Percentiles rank a stretch among this genome's conserved stretches.
Evolutionary conservation across 2,329 filamentous ascomycete genomes (phyloP).

Genomic region (Cordyceps cateniannulata): DNA sequence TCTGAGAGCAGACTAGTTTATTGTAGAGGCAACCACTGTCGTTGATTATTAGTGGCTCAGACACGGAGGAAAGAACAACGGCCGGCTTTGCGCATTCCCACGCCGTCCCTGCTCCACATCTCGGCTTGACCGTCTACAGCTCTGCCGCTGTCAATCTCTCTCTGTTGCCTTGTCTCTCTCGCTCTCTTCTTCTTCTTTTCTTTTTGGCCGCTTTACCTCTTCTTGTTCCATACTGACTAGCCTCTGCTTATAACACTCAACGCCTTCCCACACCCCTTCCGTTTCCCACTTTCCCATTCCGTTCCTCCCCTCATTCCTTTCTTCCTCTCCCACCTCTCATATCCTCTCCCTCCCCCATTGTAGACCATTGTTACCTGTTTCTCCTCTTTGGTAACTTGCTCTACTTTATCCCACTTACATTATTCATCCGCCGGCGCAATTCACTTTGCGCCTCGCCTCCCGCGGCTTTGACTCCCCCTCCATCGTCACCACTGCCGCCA

Average conservation of each 20-base stretch:
- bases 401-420: neutral
- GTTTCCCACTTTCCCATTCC: neutral
- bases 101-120: conserved; percentile 5
- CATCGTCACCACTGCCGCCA: neutral
- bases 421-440: neutral
- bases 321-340: neutral
- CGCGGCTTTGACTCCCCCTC: neutral
- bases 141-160: neutral
- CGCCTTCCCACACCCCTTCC: neutral
- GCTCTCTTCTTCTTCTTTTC: neutral
- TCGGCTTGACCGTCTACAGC: conserved; percentile 9
- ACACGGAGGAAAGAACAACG: neutral
- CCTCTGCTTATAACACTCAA: conserved; percentile 1
- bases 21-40: neutral
- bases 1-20: neutral
- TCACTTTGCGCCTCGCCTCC: neutral
- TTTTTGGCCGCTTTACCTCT: neutral
- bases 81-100: conserved; percentile 7
- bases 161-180: neutral
- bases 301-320: neutral
- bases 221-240: neutral
- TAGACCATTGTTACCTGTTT: neutral
- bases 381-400: neutral
- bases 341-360: neutral
- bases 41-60: neutral